A percentile compares a stretch with the other conserved stretches of the same genome.
Conservation (phyloP, 352 stramenopile genomes). For the Phytopythium vexans region DNA sequence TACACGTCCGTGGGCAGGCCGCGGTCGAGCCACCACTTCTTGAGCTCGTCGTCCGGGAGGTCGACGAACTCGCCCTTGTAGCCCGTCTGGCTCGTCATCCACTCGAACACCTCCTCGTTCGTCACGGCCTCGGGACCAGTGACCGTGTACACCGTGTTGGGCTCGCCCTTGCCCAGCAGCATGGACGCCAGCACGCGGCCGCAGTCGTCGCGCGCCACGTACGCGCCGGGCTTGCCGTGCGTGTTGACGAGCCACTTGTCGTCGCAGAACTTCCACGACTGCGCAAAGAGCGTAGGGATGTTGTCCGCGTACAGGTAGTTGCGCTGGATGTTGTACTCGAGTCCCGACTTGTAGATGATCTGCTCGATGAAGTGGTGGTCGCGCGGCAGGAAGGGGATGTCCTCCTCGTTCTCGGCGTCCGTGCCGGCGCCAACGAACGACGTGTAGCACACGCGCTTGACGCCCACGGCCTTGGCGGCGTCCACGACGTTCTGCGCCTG, state of each 20-base stretch:
- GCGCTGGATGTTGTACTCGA: slow-evolving; percentile 26
- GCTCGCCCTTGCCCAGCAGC: slow-evolving; percentile 15
- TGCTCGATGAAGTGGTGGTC: slow-evolving; percentile 26
- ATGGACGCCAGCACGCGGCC: slow-evolving; percentile 5
- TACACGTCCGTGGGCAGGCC: slow-evolving; percentile 18
- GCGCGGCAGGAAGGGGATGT: slow-evolving; percentile 16
- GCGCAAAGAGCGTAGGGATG: slow-evolving; percentile 21
- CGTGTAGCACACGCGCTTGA: slow-evolving; percentile 23
- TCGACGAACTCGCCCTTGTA: slow-evolving; percentile 16
- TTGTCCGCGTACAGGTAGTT: slow-evolving; percentile 24
- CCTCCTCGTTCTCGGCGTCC: slow-evolving; percentile 15
- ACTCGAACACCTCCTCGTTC: slow-evolving; percentile 13
- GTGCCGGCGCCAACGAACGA: slow-evolving; percentile 13
- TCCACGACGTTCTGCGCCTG: slow-evolving; percentile 20
- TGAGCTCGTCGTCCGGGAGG: slow-evolving; percentile 11
- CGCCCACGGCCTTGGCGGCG: slow-evolving; percentile 11
- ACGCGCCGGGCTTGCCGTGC: slow-evolving; percentile 9
- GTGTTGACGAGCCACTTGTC: slow-evolving; percentile 23
- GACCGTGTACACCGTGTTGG: slow-evolving; percentile 17
- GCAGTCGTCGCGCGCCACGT: slow-evolving; percentile 15
- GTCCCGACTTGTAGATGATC: slow-evolving; percentile 12
- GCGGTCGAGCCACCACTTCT: slow-evolving; percentile 13
- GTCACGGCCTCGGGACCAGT: slow-evolving; percentile 8
- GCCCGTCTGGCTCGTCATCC: slow-evolving; percentile 16
- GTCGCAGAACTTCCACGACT: slow-evolving; percentile 22